Evolutionary conservation across 768 basidiomycete genomes (phyloP), one percentile per base, ranked within the genome.

Genomic region (Lyophyllum decastes): DNA sequence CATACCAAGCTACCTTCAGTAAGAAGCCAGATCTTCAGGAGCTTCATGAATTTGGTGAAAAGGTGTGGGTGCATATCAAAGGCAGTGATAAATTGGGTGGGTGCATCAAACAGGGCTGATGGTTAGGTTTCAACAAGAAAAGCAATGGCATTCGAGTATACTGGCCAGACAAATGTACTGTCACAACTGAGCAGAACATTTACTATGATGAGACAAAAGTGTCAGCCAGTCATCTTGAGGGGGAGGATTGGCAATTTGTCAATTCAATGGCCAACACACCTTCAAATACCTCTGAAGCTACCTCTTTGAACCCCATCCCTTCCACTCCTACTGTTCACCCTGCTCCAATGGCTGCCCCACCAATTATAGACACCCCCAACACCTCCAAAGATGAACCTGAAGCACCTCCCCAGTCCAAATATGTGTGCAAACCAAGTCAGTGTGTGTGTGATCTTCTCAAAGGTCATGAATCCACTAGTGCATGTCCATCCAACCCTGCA

Each of bases 11-110:
- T 14, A 53, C 61, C 16, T 65, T 52, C 47, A 62, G 68, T 27
- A 58, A 66, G 49, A 75, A 73, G 46, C 76, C 73, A 5, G 61
- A 75, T 56, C 59, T 78, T 2, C 26, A 46, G 0, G 44, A 63
- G 10, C 34, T 77, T 0, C 63, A 61, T 1, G 68, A 70, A 30
- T 80, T 71, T 69, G 75, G 76, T 8, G 62, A 65, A n/a, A 66
- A 68, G 46, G 68, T 71, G 0, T 74, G 65, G 63, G 76, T 77
- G 4, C 55, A 64, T 16, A 49, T 71, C 1, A 64, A 70, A n/a
- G 60, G 58, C 4, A 66, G 65, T 1, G 56, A 57, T 21, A 78
- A 73, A 43, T 58, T 70, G 4, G 66, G 65, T 16, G 54, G 58
- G 2, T 55, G 55, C 9, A 64, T 62, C 2, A 52, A 51, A 26